Evolutionary conservation across 2,329 filamentous ascomycete species (phyloP).

Genomic region (Cyphellophora europaea): DNA sequence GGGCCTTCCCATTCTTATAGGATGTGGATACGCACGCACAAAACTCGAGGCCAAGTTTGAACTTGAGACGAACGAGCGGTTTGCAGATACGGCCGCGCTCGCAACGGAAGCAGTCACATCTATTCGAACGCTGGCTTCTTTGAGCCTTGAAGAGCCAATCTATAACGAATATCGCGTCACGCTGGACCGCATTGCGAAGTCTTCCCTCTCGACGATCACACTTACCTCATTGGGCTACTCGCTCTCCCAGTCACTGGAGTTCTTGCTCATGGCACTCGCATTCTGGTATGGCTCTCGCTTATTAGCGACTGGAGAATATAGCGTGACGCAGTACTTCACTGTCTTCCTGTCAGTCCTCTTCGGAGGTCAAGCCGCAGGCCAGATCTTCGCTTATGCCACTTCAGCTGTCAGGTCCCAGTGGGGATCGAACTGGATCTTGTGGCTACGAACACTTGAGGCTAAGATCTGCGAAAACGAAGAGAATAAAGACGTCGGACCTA

Average conservation of each 20-base stretch:
- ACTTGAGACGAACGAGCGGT: conserved; percentile 41
- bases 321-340: too few relatives aligned
- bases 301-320: too few relatives aligned
- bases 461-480: conserved; percentile 39
- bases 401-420: conserved; percentile 81
- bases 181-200: too few relatives aligned
- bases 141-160: conserved; percentile 45
- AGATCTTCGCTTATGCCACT: conserved; percentile 19
- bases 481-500: too few relatives aligned
- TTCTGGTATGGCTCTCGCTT: too few relatives aligned
- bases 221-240: too few relatives aligned
- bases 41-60: conserved; percentile 37
- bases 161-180: too few relatives aligned
- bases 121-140: conserved; percentile 41
- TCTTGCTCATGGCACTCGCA: too few relatives aligned
- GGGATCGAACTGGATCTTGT: conserved; percentile 69
- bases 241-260: too few relatives aligned
- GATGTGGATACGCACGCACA: conserved; percentile 14
- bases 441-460: conserved; percentile 75
- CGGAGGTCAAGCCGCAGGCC: conserved; percentile 22
- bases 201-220: too few relatives aligned
- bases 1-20: conserved; percentile 35
- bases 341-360: too few relatives aligned
- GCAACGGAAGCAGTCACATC: conserved; percentile 42
- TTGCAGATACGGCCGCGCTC: conserved; percentile 40